Base-by-base conservation (phyloP, 2,329 filamentous ascomycete species). In the Piedraia hortae region DNA sequence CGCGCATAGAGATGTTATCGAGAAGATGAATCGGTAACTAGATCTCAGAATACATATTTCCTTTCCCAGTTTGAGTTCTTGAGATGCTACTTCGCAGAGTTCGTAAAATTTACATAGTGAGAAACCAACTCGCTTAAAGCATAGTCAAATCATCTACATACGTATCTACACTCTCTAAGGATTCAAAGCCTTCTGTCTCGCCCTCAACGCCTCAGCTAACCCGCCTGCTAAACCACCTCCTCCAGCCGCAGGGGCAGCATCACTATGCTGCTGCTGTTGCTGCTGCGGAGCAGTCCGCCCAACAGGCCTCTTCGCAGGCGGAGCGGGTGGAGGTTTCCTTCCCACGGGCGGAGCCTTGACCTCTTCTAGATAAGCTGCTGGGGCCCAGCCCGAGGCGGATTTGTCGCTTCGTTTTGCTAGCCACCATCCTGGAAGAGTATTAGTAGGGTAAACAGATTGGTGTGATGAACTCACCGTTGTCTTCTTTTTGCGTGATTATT, bases 321-420 rank as follows among this genome's bases (percentile, higher is more conserved):
- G 75, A 12, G 66, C 65, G 3, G 75, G 74, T 2, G 75, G 71
- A 6, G 63, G 60, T 0, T 71, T 63, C 45, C 78, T 80, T 20
- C 48, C 53, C 29, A 54, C 56, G 12, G 61, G 51, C 12, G 45
- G 44, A 21, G 42, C 35, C 11, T 57, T 59, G 41, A 72, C 60
- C 47, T 91, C 80, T 47, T 93, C 72, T 5, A 97, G 69, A 38
- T 97, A 97, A 10, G 82, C 77, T 10, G 80, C 73, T 0, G 85
- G 85, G 3, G 85, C 65, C 85, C 85, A 97, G 22, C 78, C 85
- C 46, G 85, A 75, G n/a, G 62, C 62, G 33, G 56, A 54, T 20
- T 54, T 54, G 36, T 62, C 50, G 21, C 51, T 48, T 29, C 69
- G 73, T 52, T 77, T 82, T 30, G 70, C 85, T 20, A 93, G 56